Base-by-base conservation (phyloP, 2,329 filamentous ascomycete species). In the Colletotrichum cordylinicola region DNA sequence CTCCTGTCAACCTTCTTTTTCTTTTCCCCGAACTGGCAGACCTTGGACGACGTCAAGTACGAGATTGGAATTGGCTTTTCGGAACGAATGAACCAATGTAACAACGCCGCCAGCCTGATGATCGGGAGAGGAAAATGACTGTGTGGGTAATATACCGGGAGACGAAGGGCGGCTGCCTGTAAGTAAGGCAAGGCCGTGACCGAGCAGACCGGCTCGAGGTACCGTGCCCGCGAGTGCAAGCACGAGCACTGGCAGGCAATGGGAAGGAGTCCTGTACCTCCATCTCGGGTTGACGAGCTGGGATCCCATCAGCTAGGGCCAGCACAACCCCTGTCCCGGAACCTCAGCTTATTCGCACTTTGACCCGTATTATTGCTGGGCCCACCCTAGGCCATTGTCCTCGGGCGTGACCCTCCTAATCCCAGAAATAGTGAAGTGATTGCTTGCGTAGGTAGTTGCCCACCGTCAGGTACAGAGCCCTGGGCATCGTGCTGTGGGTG, bases 281-380 rank as follows among this genome's bases (percentile, higher is more conserved):
- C 58, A 58, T 64, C 58, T 68, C 65, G 43, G 58, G 35, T 55
- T 67, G 33, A 31, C 18, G 62, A 55, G 56, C 62, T 62, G 56
- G 60, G 60, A 55, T 62, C 61, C 61, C 61, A 58, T 67, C 61
- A 72, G 55, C 52, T 60, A 52, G 68, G 52, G 60, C 48, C 72
- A 72, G 72, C 31, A 48, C 55, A 72, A 67, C 31, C 43, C 68
- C 68, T 75, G 68, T 61, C 62, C 29, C 48, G 35, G 62, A 60
- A 24, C 62, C 69, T 67, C 68, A 75, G 62, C 68, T 66, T 67
- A 67, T 72, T 72, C 68, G 37, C 31, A 72, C 62, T 55, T 62
- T 56, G 62, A 39, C 43, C 48, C 67, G 52, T 71, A 31, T 67
- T 75, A 72, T 72, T 67, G 55, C 62, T 72, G 24, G 55, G 39